Base-by-base conservation (phyloP, 768 basidiomycete species). In the Neoboletus magnificus region DNA sequence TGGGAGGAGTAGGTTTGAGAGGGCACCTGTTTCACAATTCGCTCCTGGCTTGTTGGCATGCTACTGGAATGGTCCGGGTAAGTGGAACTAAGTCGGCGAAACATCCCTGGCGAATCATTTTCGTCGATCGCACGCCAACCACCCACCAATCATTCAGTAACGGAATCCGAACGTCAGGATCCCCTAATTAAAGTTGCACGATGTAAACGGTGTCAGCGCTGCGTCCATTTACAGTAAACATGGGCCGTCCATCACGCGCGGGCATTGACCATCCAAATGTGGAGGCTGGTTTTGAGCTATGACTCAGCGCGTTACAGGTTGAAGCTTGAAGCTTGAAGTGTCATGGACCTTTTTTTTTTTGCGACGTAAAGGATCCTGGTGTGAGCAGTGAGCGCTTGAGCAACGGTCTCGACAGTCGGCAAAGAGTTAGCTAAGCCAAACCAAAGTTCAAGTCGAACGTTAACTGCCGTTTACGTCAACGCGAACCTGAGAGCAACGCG, bases 81-180 rank as follows among this genome's bases (percentile, higher is more conserved):
- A 44, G 52, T 54, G 54, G 56, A 41, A 32, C 47, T 55, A 42
- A 25, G 54, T 41, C 36, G 53, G 56, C 37, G 55, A 54, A 36
- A n/a, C 44, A 41, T 40, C 48, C 47, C 39, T 62, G 56, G 61
- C 56, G 46, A 47, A 52, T 59, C 52, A 52, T 48, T 52, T 29
- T 37, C 22, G 42, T 49, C 56, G 39, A 35, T 45, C 20, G 46
- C 35, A 44, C 33, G 29, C 49, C 7, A 12, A n/a, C 22, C n/a
- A 43, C 33, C 30, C 48, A 41, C 58, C 49, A 50, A 60, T 51
- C 39, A 37, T 48, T 48, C 49, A 43, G 44, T 56, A 41, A 56
- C 39, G 32, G 44, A 37, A 49, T 45, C 40, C 44, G 18, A 41
- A 33, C 32, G 33, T 43, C 22, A 40, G 25, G 18, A 54, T 54